phyloP scores from a whole-genome alignment of 768 basidiomycete species.

The Boletellus ananas region DNA sequence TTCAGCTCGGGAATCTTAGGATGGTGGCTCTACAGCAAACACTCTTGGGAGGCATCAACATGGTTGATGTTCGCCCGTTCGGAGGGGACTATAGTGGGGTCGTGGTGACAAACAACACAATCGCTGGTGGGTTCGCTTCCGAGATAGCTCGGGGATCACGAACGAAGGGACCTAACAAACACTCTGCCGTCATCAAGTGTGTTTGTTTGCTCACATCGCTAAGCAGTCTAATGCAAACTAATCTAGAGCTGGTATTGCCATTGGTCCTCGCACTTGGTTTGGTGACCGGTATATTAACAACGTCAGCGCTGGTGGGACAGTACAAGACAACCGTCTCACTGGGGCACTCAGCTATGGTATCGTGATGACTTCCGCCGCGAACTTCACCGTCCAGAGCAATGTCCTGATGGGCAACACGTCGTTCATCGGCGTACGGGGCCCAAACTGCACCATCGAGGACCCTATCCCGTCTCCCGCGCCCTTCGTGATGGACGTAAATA shows the following conservation, averaged over 20 bases:
- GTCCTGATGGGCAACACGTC: conserved; percentile 62
- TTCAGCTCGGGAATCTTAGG: background rate
- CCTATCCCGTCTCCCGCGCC: conserved; percentile 53
- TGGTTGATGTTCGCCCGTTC: conserved; percentile 72
- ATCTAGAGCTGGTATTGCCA: conserved; percentile 68
- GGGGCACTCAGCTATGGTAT: conserved; percentile 75
- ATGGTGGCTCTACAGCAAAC: conserved; percentile 46
- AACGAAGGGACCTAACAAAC: conserved; percentile 48
- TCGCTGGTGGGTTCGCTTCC: conserved; percentile 69
- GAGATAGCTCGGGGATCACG: conserved; percentile 37
- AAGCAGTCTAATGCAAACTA: conserved; percentile 4
- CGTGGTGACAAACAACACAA: conserved; percentile 61
- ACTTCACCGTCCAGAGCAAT: conserved; percentile 67
- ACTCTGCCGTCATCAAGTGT: conserved; percentile 69
- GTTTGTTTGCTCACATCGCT: conserved; percentile 18
- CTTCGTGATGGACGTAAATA: conserved; percentile 53
- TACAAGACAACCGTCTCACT: conserved; percentile 53
- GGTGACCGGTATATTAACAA: conserved; percentile 53
- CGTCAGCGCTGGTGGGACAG: conserved; percentile 49
- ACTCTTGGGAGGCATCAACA: conserved; percentile 70
- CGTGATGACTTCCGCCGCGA: conserved; percentile 55
- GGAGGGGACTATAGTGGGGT: conserved; percentile 62
- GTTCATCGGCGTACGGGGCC: conserved; percentile 66
- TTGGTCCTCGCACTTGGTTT: conserved; percentile 78
- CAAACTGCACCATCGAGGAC: conserved; percentile 53